These are phyloP conservation scores for Kazachstania sp. DNA, from an alignment of 1,139 yeast genomes.

Conservation along the genomic window DNA sequence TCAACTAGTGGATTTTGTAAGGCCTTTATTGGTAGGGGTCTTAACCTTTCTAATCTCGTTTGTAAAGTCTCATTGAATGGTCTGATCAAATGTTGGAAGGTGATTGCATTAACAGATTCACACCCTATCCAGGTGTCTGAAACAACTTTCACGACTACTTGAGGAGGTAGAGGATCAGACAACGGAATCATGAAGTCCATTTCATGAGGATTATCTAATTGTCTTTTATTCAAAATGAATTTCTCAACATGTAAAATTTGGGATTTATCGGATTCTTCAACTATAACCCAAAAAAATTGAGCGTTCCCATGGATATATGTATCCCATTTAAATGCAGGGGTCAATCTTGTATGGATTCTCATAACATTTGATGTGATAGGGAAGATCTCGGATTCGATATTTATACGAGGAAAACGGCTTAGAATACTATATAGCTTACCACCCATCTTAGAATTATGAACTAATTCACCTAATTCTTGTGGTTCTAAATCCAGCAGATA, in stretches of 20 bases:
- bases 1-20: slow-evolving; percentile 63
- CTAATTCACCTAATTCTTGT: slow-evolving; percentile 78
- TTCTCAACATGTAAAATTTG: slow-evolving; percentile 76
- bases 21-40: slow-evolving; percentile 81
- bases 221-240: slow-evolving; percentile 55
- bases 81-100: slow-evolving; percentile 82
- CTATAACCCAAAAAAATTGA: slow-evolving; percentile 86
- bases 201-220: slow-evolving; percentile 52
- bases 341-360: slow-evolving; percentile 63
- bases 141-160: slow-evolving; percentile 65
- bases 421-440: slow-evolving; percentile 49
- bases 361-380: slow-evolving; percentile 85
- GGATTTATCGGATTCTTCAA: slow-evolving; percentile 73
- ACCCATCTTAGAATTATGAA: slow-evolving; percentile 76
- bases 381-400: slow-evolving; percentile 72
- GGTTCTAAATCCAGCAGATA: slow-evolving; percentile 64
- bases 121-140: slow-evolving; percentile 91
- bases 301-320: slow-evolving; percentile 70
- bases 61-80: slow-evolving; percentile 83
- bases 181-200: slow-evolving; percentile 91
- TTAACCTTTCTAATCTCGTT: slow-evolving; percentile 68
- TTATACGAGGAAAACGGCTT: slow-evolving; percentile 65
- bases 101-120: slow-evolving; percentile 66
- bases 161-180: slow-evolving; percentile 81
- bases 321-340: slow-evolving; percentile 83